A percentile compares a stretch with the other conserved stretches of the same genome.
phyloP scores from a whole-genome alignment of 352 stramenopile species.

The Globisporangium okanoganense region DNA sequence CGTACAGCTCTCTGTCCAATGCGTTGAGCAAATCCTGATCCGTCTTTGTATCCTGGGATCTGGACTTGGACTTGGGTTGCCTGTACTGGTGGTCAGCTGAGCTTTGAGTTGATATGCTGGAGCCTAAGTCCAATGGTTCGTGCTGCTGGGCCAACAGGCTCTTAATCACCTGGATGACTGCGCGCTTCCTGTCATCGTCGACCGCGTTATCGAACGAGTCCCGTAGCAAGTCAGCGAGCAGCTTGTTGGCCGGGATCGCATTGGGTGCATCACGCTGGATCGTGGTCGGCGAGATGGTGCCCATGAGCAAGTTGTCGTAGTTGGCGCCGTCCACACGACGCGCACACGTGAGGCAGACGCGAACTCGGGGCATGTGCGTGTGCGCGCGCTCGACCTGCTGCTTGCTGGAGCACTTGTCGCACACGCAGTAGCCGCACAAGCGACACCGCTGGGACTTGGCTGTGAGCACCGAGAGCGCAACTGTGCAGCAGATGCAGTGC shows the following conservation, averaged over 20 bases:
- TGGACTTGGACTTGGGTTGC: neutral
- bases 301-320: constrained; percentile 39
- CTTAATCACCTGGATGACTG: constrained; percentile 48
- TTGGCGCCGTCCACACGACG: constrained; percentile 48
- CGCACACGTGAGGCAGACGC: constrained; percentile 54
- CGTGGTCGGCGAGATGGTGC: constrained; percentile 16
- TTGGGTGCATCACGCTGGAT: constrained; percentile 23
- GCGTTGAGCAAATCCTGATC: constrained; percentile 2
- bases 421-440: constrained; percentile 60
- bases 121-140: neutral
- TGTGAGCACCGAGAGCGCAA: constrained; percentile 16
- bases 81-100: neutral
- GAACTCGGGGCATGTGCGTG: constrained; percentile 20
- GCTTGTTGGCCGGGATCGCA: constrained; percentile 17
- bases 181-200: constrained; percentile 23
- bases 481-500: constrained; percentile 29
- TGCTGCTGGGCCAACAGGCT: constrained; percentile 33
- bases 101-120: constrained; percentile 1
- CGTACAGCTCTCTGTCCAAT: constrained; percentile 4
- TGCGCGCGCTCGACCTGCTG: constrained; percentile 32
- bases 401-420: constrained; percentile 36
- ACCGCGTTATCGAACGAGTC: constrained; percentile 35
- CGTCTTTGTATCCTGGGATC: neutral
- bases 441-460: constrained; percentile 44
- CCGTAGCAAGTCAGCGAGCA: constrained; percentile 36